Evolutionary conservation across 1,284 basidiomycete species (phyloP).

Genomic region (Rhodotorula sp.): DNA sequence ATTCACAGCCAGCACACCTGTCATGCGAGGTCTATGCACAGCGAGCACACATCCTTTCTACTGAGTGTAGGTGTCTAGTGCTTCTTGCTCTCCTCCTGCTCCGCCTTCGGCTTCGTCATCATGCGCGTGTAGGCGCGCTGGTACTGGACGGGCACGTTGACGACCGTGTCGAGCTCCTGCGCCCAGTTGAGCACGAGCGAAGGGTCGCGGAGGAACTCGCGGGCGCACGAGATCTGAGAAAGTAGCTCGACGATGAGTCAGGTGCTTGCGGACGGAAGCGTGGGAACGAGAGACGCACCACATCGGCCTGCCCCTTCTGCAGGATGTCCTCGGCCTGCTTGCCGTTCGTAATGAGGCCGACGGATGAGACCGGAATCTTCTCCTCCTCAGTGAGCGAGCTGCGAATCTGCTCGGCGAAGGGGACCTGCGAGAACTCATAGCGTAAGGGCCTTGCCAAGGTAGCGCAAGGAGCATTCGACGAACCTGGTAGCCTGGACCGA

Average conservation of each 20-base stretch:
- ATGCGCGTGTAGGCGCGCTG: conserved; percentile 60
- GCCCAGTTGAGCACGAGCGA: conserved; percentile 59
- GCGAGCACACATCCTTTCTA: not conserved
- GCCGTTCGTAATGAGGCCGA: conserved; percentile 72
- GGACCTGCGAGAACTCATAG: conserved; percentile 56
- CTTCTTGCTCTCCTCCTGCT: not conserved
- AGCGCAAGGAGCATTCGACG: conserved; percentile 9
- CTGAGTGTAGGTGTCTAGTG: not conserved
- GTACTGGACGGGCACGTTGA: conserved; percentile 47
- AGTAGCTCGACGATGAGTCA: not conserved
- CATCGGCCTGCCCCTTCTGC: conserved; percentile 66
- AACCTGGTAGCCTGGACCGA: conserved; percentile 68
- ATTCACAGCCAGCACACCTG: not conserved
- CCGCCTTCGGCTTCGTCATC: conserved; percentile 43
- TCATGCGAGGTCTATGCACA: not conserved
- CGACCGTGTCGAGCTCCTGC: conserved; percentile 59
- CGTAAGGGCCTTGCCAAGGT: not conserved
- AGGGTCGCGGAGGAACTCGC: conserved; percentile 64
- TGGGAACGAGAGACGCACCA: conserved; percentile 43
- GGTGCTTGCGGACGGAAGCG: not conserved
- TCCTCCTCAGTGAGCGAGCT: conserved; percentile 56
- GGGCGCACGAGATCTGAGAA: conserved; percentile 60
- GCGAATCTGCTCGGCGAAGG: conserved; percentile 70
- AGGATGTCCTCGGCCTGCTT: conserved; percentile 68
- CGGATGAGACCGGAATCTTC: conserved; percentile 56